phyloP scores from a whole-genome alignment of 495 filamentous ascomycete genomes.

The Neohortaea acidophila region DNA sequence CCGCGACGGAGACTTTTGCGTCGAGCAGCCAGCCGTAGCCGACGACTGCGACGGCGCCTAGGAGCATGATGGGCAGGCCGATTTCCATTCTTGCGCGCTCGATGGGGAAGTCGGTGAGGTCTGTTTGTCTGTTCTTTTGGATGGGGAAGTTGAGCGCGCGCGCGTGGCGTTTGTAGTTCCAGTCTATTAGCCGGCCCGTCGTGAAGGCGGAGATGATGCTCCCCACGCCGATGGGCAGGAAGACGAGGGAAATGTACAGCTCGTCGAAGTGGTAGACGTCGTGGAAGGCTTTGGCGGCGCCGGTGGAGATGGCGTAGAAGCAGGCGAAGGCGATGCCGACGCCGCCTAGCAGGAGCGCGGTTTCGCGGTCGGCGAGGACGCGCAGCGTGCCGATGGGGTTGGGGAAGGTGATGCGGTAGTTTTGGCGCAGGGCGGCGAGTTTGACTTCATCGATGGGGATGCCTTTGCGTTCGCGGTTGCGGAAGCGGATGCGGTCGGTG shows the following conservation, averaged over 20 bases:
- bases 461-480: conserved; percentile 6
- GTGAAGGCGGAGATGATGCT: conserved; percentile 19
- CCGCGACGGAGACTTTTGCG: conserved; percentile 24
- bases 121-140: conserved; percentile 13
- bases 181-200: conserved; percentile 22
- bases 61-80: conserved; percentile 26
- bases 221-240: conserved; percentile 22
- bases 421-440: conserved; percentile 15
- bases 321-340: conserved; percentile 20
- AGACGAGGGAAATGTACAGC: conserved; percentile 22
- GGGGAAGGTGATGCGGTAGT: conserved; percentile 24
- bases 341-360: conserved; percentile 20
- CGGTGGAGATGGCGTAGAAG: conserved; percentile 18
- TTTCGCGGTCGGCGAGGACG: conserved; percentile 21
- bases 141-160: conserved; percentile 6
- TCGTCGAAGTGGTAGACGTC: conserved; percentile 19
- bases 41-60: conserved; percentile 27
- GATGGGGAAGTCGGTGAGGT: conserved; percentile 27
- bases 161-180: conserved; percentile 21
- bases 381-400: conserved; percentile 21
- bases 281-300: conserved; percentile 18
- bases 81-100: conserved; percentile 30
- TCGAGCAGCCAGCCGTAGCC: conserved; percentile 37
- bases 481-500: conserved; percentile 9
- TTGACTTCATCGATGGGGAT: conserved; percentile 1